These are phyloP conservation scores for Dianthus caryophyllus DNA, from an alignment of 148 eudicot genomes.

Conservation along the genomic window DNA sequence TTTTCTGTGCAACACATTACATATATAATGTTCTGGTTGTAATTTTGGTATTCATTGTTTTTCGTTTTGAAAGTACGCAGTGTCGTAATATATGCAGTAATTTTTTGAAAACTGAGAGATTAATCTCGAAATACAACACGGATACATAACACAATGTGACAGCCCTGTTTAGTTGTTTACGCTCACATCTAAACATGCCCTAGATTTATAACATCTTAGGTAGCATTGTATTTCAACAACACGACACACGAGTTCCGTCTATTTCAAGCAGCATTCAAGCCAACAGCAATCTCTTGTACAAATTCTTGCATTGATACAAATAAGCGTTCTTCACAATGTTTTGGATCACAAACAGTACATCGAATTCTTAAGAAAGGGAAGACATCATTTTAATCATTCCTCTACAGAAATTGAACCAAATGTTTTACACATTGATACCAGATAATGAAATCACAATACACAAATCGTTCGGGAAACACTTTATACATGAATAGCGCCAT, in stretches of 20 bases:
- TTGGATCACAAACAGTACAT: background rate
- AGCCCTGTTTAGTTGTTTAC: too few species aligned
- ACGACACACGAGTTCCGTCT: too few species aligned
- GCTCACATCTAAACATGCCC: too few species aligned
- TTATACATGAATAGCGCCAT: background rate
- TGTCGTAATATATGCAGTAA: too few species aligned
- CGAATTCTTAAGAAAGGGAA: constrained; percentile 1
- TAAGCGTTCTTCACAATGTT: constrained; percentile 9
- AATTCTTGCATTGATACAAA: constrained; percentile 7
- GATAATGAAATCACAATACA: constrained; percentile 12
- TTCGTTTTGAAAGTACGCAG: too few species aligned
- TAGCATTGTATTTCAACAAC: too few species aligned
- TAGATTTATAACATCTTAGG: too few species aligned
- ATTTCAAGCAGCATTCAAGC: too few species aligned
- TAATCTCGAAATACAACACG: too few species aligned
- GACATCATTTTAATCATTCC: constrained; percentile 7
- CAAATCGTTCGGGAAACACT: constrained; percentile 14
- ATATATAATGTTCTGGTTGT: constrained; percentile 5
- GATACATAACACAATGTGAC: too few species aligned
- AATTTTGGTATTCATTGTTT: background rate
- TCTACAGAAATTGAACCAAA: constrained; percentile 15
- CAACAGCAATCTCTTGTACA: constrained; percentile 4
- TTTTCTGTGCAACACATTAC: background rate
- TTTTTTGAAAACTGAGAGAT: too few species aligned
- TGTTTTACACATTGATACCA: constrained; percentile 10